A percentile compares a stretch with the other conserved stretches of the same genome.
Conservation (phyloP, 2,329 filamentous ascomycete species). For the Sporothrix pallida region DNA sequence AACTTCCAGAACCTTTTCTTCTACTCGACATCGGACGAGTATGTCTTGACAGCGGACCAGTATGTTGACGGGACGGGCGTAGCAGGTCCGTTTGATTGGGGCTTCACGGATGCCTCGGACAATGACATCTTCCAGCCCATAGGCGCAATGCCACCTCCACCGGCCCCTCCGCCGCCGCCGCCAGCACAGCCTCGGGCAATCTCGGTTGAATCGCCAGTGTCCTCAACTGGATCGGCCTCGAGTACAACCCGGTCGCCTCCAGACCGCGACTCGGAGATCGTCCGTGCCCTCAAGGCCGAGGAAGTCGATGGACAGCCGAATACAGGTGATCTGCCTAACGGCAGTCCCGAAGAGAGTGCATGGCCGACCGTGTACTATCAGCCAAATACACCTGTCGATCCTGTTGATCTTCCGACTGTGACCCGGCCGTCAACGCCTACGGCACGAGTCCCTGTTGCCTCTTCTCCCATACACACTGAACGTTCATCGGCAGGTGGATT, state of each 20-base stretch:
- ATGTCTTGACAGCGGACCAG: neutral
- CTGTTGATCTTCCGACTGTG: neutral
- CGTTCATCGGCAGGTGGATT: no score
- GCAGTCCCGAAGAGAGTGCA: slow-evolving; percentile 14
- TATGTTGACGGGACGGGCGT: neutral
- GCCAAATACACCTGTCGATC: neutral
- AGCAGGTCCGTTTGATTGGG: slow-evolving; percentile 20
- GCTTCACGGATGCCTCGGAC: slow-evolving; percentile 13
- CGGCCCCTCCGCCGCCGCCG: neutral
- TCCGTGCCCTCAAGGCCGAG: slow-evolving; percentile 19
- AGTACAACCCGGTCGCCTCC: neutral
- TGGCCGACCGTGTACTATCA: slow-evolving; percentile 22
- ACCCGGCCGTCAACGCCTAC: slow-evolving; percentile 8
- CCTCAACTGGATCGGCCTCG: neutral
- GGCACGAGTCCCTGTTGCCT: neutral
- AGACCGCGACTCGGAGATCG: slow-evolving; percentile 23
- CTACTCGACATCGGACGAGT: neutral
- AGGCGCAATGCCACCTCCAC: neutral
- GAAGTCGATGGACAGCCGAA: slow-evolving; percentile 24
- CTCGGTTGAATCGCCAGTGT: neutral
- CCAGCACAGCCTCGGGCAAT: neutral
- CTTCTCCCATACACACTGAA: neutral
- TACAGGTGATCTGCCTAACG: slow-evolving; percentile 11
- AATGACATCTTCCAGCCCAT: slow-evolving; percentile 21
- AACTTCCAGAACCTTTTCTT: neutral